Conservation (phyloP, 108 stramenopile species). For the Nannochloropsis salina region DNA sequence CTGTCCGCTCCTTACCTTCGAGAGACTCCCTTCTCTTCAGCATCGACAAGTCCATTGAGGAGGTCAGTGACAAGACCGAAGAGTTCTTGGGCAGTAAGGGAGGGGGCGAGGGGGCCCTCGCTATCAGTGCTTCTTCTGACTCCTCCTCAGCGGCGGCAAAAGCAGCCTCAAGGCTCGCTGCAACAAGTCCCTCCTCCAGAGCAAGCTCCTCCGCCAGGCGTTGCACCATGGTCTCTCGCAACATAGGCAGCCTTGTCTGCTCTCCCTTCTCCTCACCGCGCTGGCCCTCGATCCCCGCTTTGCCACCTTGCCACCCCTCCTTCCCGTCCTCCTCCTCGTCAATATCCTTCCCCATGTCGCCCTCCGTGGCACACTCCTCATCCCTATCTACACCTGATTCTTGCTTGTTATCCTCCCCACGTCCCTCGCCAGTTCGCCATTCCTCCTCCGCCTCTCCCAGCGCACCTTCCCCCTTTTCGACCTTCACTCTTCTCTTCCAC, state of each 20-base stretch:
- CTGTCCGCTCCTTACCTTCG: no score
- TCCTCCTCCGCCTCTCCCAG: no score
- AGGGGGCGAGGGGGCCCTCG: neutral
- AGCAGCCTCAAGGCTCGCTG: neutral
- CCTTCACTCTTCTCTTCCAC: neutral
- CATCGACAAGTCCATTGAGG: neutral
- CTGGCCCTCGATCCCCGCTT: neutral
- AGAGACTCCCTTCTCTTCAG: neutral
- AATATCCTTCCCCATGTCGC: neutral
- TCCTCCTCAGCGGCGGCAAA: slow-evolving; percentile 16
- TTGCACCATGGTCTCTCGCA: neutral
- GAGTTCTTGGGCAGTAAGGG: neutral
- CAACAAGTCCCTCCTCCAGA: neutral
- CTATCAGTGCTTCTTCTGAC: slow-evolving; percentile 1
- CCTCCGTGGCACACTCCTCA: neutral
- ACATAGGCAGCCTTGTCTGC: neutral
- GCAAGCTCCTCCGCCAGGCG: neutral
- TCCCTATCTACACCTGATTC: neutral
- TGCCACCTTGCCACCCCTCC: neutral
- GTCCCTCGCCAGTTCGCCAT: neutral
- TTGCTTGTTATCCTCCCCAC: slow-evolving; percentile 19
- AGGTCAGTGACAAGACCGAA: neutral
- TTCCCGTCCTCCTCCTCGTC: neutral
- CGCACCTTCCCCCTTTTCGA: neutral
- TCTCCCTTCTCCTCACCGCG: neutral